Percentiles rank a stretch among this genome's conserved stretches.
phyloP scores from a whole-genome alignment of 371 early-diverging fungal species.

The Enterocytospora artemiae region DNA sequence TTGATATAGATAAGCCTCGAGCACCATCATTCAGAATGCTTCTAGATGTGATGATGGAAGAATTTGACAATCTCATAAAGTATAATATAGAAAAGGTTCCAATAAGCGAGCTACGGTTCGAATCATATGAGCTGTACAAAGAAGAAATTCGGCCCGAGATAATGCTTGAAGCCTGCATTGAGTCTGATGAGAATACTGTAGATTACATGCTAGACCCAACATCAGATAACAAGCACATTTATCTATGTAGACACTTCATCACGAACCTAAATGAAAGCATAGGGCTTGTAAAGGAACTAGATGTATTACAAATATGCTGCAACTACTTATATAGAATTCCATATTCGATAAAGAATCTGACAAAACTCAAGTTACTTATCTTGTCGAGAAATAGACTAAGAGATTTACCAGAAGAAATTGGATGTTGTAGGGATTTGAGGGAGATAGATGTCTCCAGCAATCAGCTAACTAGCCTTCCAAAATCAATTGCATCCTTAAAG shows the following conservation, averaged over 20 bases:
- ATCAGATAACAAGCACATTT: conserved; percentile 32
- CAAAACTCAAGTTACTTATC: conserved; percentile 47
- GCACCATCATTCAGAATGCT: background rate
- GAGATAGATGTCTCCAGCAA: conserved; percentile 67
- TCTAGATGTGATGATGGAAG: conserved; percentile 5
- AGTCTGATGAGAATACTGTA: background rate
- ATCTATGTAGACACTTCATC: conserved; percentile 49
- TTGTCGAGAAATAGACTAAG: conserved; percentile 53
- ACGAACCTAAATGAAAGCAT: conserved; percentile 43
- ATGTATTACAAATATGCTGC: conserved; percentile 55
- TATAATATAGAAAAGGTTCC: background rate
- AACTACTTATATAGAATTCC: conserved; percentile 54
- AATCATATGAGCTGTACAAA: conserved; percentile 10
- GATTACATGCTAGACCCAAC: conserved; percentile 2
- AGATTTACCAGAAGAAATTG: conserved; percentile 64
- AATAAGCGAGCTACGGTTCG: background rate
- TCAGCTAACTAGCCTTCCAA: conserved; percentile 61
- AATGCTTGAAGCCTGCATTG: conserved; percentile 1
- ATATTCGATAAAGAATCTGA: conserved; percentile 39
- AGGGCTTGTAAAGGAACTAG: conserved; percentile 11
- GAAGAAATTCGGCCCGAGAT: conserved; percentile 6
- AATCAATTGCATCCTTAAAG: conserved; percentile 61
- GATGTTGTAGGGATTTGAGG: conserved; percentile 62
- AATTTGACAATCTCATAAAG: conserved; percentile 11
- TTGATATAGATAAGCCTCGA: background rate